Base-by-base conservation (phyloP, 2,329 filamentous ascomycete species). In the Moelleriella libera region DNA sequence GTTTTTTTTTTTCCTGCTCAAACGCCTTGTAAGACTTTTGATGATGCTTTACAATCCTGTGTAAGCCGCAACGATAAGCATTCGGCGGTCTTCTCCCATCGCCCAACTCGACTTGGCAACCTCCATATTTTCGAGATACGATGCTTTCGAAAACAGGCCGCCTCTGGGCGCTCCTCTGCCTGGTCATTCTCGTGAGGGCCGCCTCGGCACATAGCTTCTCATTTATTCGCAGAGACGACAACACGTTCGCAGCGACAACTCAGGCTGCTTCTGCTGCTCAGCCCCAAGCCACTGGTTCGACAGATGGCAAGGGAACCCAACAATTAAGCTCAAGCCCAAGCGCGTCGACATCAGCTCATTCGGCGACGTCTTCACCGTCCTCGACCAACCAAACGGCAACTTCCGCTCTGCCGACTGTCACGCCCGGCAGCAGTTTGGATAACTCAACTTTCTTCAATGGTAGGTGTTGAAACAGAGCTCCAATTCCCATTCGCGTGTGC, bases 91-190 rank as follows among this genome's bases (percentile, higher is more conserved):
- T 44, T 40, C 42, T 48, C 48, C 21, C 21, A 21, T 21, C 21
- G 21, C 2, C 21, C 21, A 21, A 21, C 21, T 31, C 30, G 6
- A 41, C 46, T 41, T 48, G 44, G 46, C 39, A 41, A 47, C 30
- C 43, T 45, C 31, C n/a, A 46, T 14, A 34, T 48, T 28, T 44
- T 6, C 30, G 30, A 45, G 57, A 41, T 45, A 70, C 70, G 69
- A 50, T 63, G 46, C 52, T 54, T 9, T 9, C 6, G 29, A 62
- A 54, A 49, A 57, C 62, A 50, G 49, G 54, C 47, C 60, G 59
- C 44, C 47, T 66, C 42, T 66, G 61, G 61, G 60, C 61, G 37
- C 52, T 71, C 43, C 53, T 73, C 48, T 66, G 63, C 53, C 54
- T 72, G 28, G 45, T 64, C 4, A 44, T 71, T 41, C 57, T 59